Evolutionary conservation across 208 protist genomes (phyloP), one percentile per base, ranked within the genome.

Genomic region (Wallacemonas sp.): DNA sequence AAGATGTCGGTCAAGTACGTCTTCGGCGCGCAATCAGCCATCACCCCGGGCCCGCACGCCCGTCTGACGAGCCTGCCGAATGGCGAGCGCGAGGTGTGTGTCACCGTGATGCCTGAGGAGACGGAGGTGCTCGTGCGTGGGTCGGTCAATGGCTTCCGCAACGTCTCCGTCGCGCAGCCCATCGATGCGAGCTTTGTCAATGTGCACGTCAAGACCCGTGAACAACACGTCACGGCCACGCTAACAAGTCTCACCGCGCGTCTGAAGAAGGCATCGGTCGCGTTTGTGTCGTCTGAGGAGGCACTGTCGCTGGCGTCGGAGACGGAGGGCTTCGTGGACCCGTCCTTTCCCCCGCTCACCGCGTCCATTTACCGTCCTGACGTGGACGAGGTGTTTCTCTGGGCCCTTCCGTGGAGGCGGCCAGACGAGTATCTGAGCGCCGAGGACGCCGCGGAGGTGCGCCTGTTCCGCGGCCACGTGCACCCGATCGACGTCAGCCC

Each of bases 1-100:
- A 41, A 57, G 55, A 89, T 93, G 78, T 36, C 75, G n/a, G 77
- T 91, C 52, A 41, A 57, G 26, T 82, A 82, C 49, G 45, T 61
- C 3, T 81, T 91, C 67, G 76, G 83, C 36, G 46, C 48, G 41
- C 57, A 71, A 11, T 82, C 74, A 18, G 50, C 32, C 3, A 50
- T 87, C 2, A 57, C 67, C 1, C 49, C 85, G 1, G 65, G 68
- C 5, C 67, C 63, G 2, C 48, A 76, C 31, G 57, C 77, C 1
- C 41, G 31, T 2, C 14, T 81, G 61, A 28, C 29, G 20, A 39
- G 8, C n/a, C 50, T 46, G 31, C 49, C 45, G 29, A 65, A 54
- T 8, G 76, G 72, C 10, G 74, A 77, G 71, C 46, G 62, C 0
- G 63, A 70, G 44, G 54, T 68, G 8, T 33, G 28, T 3, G 67